Percentiles rank a stretch among this genome's conserved stretches.
These are phyloP conservation scores for Candida smagusa DNA, from an alignment of 1,139 yeast genomes.

Conservation along the genomic window DNA sequence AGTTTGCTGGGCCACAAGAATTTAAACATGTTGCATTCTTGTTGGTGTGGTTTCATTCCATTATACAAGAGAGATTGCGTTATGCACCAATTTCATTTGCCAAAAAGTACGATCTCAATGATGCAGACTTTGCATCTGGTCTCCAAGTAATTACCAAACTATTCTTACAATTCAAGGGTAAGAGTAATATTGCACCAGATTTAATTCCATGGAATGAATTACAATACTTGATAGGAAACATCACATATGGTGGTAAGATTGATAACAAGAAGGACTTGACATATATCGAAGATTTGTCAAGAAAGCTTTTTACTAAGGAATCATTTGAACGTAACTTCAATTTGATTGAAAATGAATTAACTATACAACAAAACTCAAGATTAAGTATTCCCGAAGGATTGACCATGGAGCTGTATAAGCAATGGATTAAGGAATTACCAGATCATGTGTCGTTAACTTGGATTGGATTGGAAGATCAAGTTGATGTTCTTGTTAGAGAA, in stretches of 20 bases:
- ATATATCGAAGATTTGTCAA: constrained; percentile 25
- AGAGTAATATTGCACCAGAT: constrained; percentile 45
- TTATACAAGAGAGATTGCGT: constrained; percentile 56
- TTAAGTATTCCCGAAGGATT: constrained; percentile 50
- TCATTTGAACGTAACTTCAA: constrained; percentile 29
- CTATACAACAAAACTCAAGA: constrained; percentile 12
- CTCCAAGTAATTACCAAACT: constrained; percentile 31
- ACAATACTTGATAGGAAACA: constrained; percentile 45
- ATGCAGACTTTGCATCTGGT: constrained; percentile 65
- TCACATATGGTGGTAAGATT: constrained; percentile 75
- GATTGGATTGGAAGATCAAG: constrained; percentile 54
- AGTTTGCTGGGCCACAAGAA: constrained; percentile 22
- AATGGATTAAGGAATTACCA: constrained; percentile 59
- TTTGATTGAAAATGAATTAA: constrained; percentile 27
- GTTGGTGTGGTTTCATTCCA: constrained; percentile 67
- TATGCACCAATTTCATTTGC: constrained; percentile 64
- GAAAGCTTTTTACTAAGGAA: constrained; percentile 21
- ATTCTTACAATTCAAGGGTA: constrained; percentile 18
- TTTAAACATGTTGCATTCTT: constrained; percentile 50
- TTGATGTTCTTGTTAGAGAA: constrained; percentile 26
- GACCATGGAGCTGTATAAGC: constrained; percentile 27
- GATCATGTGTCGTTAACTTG: constrained; percentile 59
- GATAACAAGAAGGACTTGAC: constrained; percentile 44
- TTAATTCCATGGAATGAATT: constrained; percentile 59
- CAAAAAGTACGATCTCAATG: constrained; percentile 65